Percentiles rank a stretch among this genome's conserved stretches.
Evolutionary conservation across 208 protist species (phyloP).

Genomic region (Trichomonas gallinae): DNA sequence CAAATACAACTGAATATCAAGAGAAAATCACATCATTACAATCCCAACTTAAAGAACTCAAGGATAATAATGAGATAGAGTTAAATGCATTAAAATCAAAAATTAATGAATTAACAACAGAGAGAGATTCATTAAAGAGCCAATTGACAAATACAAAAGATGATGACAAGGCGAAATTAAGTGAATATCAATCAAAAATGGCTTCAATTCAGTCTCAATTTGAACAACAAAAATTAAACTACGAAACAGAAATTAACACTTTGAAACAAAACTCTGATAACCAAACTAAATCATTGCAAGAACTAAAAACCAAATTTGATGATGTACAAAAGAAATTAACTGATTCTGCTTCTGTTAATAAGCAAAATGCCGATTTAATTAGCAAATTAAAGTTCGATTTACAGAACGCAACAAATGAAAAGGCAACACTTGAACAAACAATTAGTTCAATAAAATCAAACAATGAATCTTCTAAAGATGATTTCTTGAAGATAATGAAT

Average conservation of each 20-base stretch:
- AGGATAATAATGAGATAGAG: background rate
- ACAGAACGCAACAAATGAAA: background rate
- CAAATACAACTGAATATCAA: background rate
- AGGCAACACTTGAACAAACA: background rate
- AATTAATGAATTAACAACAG: background rate
- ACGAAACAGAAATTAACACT: background rate
- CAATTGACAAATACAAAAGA: background rate
- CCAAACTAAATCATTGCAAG: background rate
- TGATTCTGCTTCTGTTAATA: background rate
- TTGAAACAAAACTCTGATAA: background rate
- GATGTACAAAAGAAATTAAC: background rate
- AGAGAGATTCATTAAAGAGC: background rate
- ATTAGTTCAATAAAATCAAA: background rate
- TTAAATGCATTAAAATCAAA: background rate
- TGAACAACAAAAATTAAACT: background rate
- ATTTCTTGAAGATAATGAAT: background rate
- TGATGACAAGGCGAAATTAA: background rate
- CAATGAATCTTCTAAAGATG: background rate
- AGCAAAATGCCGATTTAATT: background rate
- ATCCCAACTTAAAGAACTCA: background rate
- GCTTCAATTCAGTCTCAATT: background rate
- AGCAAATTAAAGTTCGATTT: background rate
- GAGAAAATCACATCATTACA: background rate
- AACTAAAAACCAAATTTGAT: background rate
- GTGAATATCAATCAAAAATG: background rate